These are phyloP conservation scores for Platanthera guangdongensis DNA, from an alignment of 106 monocot species.

Conservation along the genomic window DNA sequence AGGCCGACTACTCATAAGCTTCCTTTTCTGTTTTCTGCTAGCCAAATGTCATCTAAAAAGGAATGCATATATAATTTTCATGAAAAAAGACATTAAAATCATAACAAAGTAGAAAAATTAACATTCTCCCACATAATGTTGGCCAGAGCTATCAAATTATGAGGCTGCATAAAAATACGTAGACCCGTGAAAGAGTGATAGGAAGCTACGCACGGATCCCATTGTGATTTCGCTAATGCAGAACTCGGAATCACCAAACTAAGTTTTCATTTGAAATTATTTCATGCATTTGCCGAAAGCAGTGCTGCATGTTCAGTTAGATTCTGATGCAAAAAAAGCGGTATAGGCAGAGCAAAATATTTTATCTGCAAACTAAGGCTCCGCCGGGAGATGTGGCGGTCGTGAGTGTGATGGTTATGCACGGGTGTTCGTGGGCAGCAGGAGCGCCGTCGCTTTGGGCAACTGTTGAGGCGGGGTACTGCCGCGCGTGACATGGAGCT, in stretches of 20 bases:
- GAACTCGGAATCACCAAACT: constrained; percentile 68
- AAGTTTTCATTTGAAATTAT: too few relatives aligned
- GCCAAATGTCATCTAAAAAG: constrained; percentile 85
- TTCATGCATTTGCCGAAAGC: too few relatives aligned
- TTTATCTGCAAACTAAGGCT: too few relatives aligned
- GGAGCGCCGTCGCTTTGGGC: too few relatives aligned
- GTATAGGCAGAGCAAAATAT: too few relatives aligned
- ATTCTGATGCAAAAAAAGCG: too few relatives aligned
- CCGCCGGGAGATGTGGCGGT: too few relatives aligned
- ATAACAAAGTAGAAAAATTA: not conserved
- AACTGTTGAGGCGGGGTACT: too few relatives aligned
- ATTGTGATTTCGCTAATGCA: constrained; percentile 72
- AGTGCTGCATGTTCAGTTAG: too few relatives aligned
- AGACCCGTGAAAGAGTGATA: not conserved
- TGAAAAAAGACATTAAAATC: not conserved
- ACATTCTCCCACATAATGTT: not conserved
- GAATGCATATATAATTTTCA: not conserved
- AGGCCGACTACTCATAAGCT: constrained; percentile 66
- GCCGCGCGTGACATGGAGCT: too few relatives aligned
- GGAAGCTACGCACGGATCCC: constrained; percentile 46
- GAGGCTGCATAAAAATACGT: not conserved
- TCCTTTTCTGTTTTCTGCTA: constrained; percentile 95
- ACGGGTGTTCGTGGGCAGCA: too few relatives aligned
- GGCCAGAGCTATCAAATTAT: not conserved
- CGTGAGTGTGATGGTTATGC: too few relatives aligned